Percentiles rank a stretch among this genome's conserved stretches.
Evolutionary conservation across 1,284 basidiomycete genomes (phyloP).

Genomic region (Limonomyces culmigenus): DNA sequence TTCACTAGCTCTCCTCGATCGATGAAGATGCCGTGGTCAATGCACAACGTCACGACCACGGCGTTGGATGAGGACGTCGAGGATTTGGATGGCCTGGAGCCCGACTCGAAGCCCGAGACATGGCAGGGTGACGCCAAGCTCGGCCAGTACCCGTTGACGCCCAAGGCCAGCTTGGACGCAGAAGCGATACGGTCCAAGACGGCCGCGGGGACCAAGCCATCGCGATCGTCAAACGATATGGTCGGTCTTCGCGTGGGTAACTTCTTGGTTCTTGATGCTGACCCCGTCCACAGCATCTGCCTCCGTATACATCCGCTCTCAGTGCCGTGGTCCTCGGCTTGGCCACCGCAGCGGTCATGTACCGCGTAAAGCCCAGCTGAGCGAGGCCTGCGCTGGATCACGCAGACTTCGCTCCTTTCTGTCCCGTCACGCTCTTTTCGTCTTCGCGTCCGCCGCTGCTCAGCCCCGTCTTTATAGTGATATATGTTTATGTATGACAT

Average conservation of each 20-base stretch:
- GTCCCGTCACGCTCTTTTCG: too few relatives aligned
- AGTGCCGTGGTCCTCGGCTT: conserved; percentile 43
- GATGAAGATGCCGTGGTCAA: not conserved
- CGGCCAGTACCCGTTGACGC: not conserved
- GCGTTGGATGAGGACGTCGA: too few relatives aligned
- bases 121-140: not conserved
- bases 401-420: too few relatives aligned
- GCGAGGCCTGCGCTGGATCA: too few relatives aligned
- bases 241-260: not conserved
- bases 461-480: too few relatives aligned
- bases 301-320: conserved; percentile 22
- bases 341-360: conserved; percentile 50
- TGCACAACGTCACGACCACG: too few relatives aligned
- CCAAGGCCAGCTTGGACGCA: not conserved
- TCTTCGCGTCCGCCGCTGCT: too few relatives aligned
- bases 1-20: not conserved
- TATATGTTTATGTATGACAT: too few relatives aligned
- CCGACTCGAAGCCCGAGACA: not conserved
- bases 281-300: conserved; percentile 7
- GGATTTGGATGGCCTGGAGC: not conserved
- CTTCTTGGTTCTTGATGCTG: not conserved
- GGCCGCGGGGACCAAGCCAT: not conserved
- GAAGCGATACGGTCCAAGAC: not conserved
- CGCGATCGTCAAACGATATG: not conserved
- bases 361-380: conserved; percentile 38